Conservation (phyloP, 1,284 basidiomycete genomes). For the Ceratobasidium papillatum region DNA sequence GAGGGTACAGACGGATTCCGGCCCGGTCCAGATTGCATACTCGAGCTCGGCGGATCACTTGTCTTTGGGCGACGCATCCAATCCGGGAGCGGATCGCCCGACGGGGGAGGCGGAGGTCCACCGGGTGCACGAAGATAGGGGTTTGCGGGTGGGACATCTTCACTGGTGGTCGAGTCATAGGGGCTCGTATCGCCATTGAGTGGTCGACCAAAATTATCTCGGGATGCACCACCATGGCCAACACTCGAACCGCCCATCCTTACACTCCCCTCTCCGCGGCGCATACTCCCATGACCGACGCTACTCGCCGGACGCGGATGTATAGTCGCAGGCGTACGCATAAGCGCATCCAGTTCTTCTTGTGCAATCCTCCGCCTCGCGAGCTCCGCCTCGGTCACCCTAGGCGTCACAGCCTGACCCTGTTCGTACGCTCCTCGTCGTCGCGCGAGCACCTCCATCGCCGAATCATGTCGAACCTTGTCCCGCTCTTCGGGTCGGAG, state of each 20-base stretch:
- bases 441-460: conserved; percentile 18
- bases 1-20: conserved; percentile 29
- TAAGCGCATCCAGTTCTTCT: conserved; percentile 18
- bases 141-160: conserved; percentile 16
- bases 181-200: conserved; percentile 7
- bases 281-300: conserved; percentile 11
- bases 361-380: conserved; percentile 4
- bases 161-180: conserved; percentile 31
- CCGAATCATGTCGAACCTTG: conserved; percentile 24
- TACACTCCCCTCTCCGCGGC: conserved; percentile 7
- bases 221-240: neutral
- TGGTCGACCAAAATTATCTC: neutral
- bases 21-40: neutral
- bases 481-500: conserved; percentile 18
- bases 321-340: conserved; percentile 16
- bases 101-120: conserved; percentile 6
- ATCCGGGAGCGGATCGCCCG: neutral
- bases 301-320: conserved; percentile 14
- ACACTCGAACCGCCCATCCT: conserved; percentile 16
- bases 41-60: neutral
- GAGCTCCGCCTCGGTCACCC: conserved; percentile 19
- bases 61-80: conserved; percentile 18
- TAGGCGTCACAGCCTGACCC: neutral
- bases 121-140: neutral
- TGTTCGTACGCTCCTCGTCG: conserved; percentile 14